phyloP scores from a whole-genome alignment of 2,329 filamentous ascomycete genomes.

The Epichloe brachyelytri region DNA sequence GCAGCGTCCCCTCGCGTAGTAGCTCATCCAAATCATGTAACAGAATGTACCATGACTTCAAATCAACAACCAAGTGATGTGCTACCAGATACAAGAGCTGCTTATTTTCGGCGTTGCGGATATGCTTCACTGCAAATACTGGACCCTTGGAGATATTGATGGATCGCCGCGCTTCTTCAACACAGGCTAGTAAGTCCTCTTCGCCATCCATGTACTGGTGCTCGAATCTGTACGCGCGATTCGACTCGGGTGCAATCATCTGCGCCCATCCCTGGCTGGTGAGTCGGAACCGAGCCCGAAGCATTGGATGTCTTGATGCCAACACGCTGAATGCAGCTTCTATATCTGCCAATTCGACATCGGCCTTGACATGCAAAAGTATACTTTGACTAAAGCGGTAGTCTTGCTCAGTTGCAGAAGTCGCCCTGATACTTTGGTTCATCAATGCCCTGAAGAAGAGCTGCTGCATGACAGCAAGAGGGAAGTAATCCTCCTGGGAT shows the following conservation, averaged over 20 bases:
- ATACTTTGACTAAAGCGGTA: constrained; percentile 40
- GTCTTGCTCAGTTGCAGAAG: constrained; percentile 19
- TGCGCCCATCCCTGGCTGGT: constrained; percentile 32
- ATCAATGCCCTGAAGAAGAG: constrained; percentile 37
- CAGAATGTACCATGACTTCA: constrained; percentile 37
- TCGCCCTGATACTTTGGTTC: constrained; percentile 20
- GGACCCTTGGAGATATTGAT: constrained; percentile 39
- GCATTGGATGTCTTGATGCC: constrained; percentile 38
- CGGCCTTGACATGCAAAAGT: constrained; percentile 30
- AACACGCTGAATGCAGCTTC: constrained; percentile 35
- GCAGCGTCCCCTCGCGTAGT: constrained; percentile 29
- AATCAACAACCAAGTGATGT: constrained; percentile 39
- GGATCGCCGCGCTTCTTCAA: constrained; percentile 27
- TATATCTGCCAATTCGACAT: constrained; percentile 28
- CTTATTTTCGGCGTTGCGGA: constrained; percentile 30
- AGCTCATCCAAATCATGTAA: constrained; percentile 37
- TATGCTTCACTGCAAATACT: constrained; percentile 35
- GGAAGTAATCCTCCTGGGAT: constrained; percentile 25
- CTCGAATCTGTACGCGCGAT: constrained; percentile 30
- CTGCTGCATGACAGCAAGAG: constrained; percentile 40
- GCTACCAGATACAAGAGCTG: constrained; percentile 37
- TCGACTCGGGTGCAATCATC: constrained; percentile 25
- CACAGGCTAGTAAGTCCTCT: constrained; percentile 27
- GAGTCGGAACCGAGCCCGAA: constrained; percentile 32
- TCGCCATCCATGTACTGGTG: constrained; percentile 28